Conservation (phyloP, 306 rosid genomes). For the Arachis stenosperma region DNA sequence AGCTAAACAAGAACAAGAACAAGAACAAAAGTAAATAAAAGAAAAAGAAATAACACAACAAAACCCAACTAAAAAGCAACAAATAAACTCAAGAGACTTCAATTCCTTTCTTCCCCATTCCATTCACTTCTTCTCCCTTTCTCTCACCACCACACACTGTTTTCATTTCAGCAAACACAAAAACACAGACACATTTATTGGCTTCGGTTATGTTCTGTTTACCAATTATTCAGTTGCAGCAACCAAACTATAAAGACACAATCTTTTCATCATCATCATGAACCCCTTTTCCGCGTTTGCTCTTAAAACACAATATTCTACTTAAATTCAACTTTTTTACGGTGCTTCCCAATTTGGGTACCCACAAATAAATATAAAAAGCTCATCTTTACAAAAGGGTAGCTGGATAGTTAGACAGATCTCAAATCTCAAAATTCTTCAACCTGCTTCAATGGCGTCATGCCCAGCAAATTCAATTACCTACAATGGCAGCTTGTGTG, state of each 20-base stretch:
- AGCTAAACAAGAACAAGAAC: not conserved
- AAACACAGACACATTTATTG: not conserved
- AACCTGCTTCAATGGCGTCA: conserved; percentile 47
- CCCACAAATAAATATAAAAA: not conserved
- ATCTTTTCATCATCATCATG: conserved; percentile 15
- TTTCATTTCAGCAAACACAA: conserved; percentile 13
- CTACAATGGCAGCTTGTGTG: conserved; percentile 72
- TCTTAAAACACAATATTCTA: not conserved
- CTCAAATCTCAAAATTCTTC: conserved; percentile 11
- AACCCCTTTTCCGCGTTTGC: conserved; percentile 19
- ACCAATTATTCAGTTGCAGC: conserved; percentile 2
- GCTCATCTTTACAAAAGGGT: conserved; percentile 13
- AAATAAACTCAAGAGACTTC: not conserved
- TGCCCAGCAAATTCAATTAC: conserved; percentile 69
- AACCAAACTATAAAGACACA: not conserved
- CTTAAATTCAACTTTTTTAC: conserved; percentile 18
- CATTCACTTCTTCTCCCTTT: conserved; percentile 1
- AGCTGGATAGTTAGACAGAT: not conserved
- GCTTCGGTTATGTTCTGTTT: conserved; percentile 4
- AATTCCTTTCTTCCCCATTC: conserved; percentile 27
- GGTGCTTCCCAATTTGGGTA: not conserved
- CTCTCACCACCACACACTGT: not conserved
- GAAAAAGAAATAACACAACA: not conserved
- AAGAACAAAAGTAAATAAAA: not conserved
- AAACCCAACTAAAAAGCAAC: conserved; percentile 32